Conservation (phyloP, 1,284 basidiomycete species). For the Malassezia vespertilionis region DNA sequence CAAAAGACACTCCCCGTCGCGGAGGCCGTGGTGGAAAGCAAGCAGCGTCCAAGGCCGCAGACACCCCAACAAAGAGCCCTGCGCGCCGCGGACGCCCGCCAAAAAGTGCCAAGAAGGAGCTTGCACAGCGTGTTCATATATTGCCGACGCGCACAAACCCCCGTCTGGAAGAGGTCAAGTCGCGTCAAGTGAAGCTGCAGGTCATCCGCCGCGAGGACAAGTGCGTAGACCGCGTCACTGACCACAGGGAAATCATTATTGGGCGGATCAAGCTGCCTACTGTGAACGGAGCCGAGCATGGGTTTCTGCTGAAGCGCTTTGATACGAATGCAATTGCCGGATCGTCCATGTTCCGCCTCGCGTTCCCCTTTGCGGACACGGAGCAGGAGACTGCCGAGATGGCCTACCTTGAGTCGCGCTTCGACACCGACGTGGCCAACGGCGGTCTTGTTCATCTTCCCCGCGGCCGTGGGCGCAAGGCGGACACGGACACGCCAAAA, state of each 20-base stretch:
- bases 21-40: neutral
- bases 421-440: constrained; percentile 70
- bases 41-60: too few relatives aligned
- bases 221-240: constrained; percentile 14
- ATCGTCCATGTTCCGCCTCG: constrained; percentile 94
- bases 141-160: constrained; percentile 39
- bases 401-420: constrained; percentile 67
- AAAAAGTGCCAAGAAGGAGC: neutral
- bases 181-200: constrained; percentile 62
- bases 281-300: constrained; percentile 42
- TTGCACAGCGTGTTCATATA: constrained; percentile 18
- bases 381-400: constrained; percentile 71
- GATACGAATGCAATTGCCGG: constrained; percentile 91
- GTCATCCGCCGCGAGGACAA: constrained; percentile 67
- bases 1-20: too few relatives aligned
- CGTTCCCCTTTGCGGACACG: constrained; percentile 74
- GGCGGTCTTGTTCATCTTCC: constrained; percentile 55
- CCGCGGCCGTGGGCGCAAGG: constrained; percentile 23
- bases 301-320: constrained; percentile 51
- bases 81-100: neutral
- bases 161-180: constrained; percentile 28
- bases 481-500: constrained; percentile 5
- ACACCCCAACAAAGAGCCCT: too few relatives aligned
- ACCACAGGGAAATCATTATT: constrained; percentile 60
- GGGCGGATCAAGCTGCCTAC: constrained; percentile 89